Conservation (phyloP, 192 early-diverging fungal species). For the Oehlia diaphana region DNA sequence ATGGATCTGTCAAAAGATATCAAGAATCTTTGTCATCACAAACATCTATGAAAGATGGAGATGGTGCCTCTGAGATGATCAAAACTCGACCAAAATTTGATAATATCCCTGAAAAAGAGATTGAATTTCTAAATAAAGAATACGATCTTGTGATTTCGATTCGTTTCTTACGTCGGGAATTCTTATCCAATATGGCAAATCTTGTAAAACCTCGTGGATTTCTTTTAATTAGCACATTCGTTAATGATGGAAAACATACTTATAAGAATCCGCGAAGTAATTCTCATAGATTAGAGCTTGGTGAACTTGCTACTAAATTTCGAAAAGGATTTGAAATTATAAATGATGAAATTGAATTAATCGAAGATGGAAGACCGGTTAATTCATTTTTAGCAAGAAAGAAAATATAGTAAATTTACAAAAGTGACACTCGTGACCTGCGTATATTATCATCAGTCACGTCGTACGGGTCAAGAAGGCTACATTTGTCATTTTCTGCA, state of each 20-base stretch:
- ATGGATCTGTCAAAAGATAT: constrained; percentile 32
- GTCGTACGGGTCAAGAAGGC: too few species aligned
- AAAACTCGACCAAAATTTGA: background rate
- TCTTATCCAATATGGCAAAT: constrained; percentile 29
- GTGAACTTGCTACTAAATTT: constrained; percentile 32
- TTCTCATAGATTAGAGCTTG: constrained; percentile 31
- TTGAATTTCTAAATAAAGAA: background rate
- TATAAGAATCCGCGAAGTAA: constrained; percentile 34
- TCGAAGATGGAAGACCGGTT: constrained; percentile 45
- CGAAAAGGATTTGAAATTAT: constrained; percentile 32
- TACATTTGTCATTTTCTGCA: too few species aligned
- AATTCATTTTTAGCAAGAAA: constrained; percentile 36
- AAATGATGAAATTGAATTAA: constrained; percentile 33
- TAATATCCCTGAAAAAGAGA: background rate
- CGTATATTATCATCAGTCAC: too few species aligned
- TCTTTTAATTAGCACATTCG: constrained; percentile 43
- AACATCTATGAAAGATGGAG: background rate
- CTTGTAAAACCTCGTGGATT: constrained; percentile 40
- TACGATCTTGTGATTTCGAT: constrained; percentile 40
- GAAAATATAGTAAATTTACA: background rate
- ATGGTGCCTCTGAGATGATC: background rate
- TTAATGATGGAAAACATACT: constrained; percentile 27
- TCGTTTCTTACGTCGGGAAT: constrained; percentile 36
- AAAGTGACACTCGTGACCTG: too few species aligned
- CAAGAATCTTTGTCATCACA: background rate